Evolutionary conservation across 1,284 basidiomycete genomes (phyloP).

Genomic region (Malassezia nana): DNA sequence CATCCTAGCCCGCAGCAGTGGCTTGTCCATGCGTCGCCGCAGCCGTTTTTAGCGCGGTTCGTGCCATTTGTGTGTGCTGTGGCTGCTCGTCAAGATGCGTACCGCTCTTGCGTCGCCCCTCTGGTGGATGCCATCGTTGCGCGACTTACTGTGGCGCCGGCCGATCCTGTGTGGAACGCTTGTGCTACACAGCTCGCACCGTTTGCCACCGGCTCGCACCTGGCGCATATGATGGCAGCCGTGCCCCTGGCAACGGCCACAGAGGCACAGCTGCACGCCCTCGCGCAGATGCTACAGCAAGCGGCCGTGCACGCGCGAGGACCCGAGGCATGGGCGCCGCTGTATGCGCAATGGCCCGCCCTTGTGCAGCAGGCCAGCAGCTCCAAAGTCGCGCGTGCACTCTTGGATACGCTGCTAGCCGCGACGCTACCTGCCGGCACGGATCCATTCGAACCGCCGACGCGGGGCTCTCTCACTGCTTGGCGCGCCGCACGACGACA

Average conservation of each 20-base stretch:
- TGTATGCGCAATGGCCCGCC: neutral
- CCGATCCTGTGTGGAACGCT: neutral
- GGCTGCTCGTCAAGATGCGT: neutral
- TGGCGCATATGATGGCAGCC: neutral
- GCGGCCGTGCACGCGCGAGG: neutral
- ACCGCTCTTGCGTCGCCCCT: constrained; percentile 5
- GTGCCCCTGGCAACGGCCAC: neutral
- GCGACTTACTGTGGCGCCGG: neutral
- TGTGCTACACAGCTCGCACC: neutral
- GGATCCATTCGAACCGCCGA: constrained; percentile 2
- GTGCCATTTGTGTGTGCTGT: neutral
- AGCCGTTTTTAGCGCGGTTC: neutral
- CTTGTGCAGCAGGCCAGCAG: neutral
- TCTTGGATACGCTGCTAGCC: neutral
- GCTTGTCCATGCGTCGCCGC: constrained; percentile 1
- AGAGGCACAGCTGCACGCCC: neutral
- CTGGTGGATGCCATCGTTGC: constrained; percentile 4
- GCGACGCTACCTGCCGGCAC: constrained; percentile 8
- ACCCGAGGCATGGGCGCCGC: neutral
- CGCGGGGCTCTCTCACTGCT: constrained; percentile 3
- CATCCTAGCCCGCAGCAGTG: constrained; percentile 1
- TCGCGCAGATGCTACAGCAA: neutral
- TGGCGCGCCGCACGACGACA: neutral
- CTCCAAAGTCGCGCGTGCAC: neutral
- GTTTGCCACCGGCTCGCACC: neutral